Base-by-base conservation (phyloP, 805 yeast species). In the Kazachstania viticola region DNA sequence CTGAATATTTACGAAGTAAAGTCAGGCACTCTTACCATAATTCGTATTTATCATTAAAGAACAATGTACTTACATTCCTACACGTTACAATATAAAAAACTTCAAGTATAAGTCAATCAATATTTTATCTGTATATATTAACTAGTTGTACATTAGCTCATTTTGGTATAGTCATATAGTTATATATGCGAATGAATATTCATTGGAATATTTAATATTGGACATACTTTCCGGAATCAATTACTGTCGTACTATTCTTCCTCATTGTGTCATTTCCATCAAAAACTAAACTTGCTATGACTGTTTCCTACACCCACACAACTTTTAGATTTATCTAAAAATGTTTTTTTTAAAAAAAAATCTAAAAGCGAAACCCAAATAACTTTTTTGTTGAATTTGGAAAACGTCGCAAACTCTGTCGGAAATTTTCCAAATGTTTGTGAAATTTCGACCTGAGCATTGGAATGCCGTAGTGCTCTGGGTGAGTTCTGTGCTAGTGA, bases 21-120 rank as follows among this genome's bases (percentile, higher is more conserved):
- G 38, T 31, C 37, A 36, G 39, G 37, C 17, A 32, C 35, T 30
- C 34, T 28, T 21, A 29, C 25, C 28, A 24, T 21, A 25, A 21
- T 7, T 32, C 38, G 44, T 40, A 39, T 31, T 28, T 23, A 40
- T 34, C 44, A 40, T 40, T 40, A 32, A 28, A 21, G 42, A 40
- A 40, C 33, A 40, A 40, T 40, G 44, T 40, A 38, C 24, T 40
- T 40, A 40, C 44, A 38, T 40, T 38, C 38, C 25, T 25, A 27
- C 27, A 21, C 13, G 4, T 27, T n/a, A n/a, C n/a, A n/a, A n/a
- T 27, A 27, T 17, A 27, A 17, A 7, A 6, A 25, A 7, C 17
- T 25, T 7, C 28, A 6, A 19, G 22, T 11, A 8, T 7, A 19
- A 11, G 22, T 7, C 22, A 19, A 19, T 19, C 22, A n/a, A n/a